These are phyloP conservation scores for Gossypium gossypioides DNA, from an alignment of 441 rosid genomes.

Conservation along the genomic window DNA sequence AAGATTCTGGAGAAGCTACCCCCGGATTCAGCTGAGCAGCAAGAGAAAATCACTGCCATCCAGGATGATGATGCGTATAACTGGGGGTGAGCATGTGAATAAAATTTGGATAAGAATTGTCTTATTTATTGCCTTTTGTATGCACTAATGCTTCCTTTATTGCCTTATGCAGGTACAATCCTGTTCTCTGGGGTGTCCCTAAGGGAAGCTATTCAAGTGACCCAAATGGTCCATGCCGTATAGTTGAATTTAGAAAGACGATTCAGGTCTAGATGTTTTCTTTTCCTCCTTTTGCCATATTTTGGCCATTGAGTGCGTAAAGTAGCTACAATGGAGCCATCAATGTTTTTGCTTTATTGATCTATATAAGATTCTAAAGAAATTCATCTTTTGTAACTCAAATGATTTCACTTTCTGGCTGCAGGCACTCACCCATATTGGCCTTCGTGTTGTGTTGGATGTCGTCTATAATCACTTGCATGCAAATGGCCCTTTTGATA, in stretches of 20 bases:
- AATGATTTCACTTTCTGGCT: constrained; percentile 14
- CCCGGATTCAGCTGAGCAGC: constrained; percentile 80
- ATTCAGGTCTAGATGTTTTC: constrained; percentile 54
- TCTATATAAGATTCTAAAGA: not conserved
- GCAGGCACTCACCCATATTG: constrained; percentile 63
- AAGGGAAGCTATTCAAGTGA: constrained; percentile 95
- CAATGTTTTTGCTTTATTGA: not conserved
- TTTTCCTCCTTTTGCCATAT: constrained; percentile 5
- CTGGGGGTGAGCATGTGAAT: constrained; percentile 70
- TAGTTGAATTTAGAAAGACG: constrained; percentile 81
- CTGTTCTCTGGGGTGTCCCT: constrained; percentile 93
- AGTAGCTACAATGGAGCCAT: constrained; percentile 10
- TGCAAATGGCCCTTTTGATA: constrained; percentile 72
- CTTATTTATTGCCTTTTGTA: constrained; percentile 15
- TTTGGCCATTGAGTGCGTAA: not conserved
- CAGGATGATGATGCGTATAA: constrained; percentile 81
- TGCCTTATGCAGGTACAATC: constrained; percentile 63
- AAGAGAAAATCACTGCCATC: constrained; percentile 57
- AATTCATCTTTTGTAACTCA: not conserved
- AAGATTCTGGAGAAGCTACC: constrained; percentile 53
- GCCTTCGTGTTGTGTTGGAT: constrained; percentile 74
- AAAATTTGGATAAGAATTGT: constrained; percentile 3
- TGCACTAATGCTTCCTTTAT: constrained; percentile 17
- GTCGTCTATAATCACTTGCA: constrained; percentile 95
- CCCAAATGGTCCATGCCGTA: constrained; percentile 66